Base-by-base conservation (phyloP, 176 grass and related monocot genomes). In the Sorghum bicolor region DNA sequence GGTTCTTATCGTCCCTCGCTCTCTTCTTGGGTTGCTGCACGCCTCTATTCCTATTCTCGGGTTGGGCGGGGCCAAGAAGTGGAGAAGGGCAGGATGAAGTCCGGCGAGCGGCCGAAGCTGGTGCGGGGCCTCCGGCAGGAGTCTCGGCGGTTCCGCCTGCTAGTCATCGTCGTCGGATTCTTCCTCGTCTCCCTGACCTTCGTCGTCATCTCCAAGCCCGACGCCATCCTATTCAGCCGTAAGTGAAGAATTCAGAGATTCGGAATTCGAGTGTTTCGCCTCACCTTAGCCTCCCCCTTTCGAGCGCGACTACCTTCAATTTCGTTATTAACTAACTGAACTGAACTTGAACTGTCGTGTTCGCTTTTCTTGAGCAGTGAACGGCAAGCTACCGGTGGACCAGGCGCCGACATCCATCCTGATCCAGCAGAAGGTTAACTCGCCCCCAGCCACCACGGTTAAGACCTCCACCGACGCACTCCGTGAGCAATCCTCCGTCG, bases 161-260 rank as follows among this genome's bases (percentile, higher is more conserved):
- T 92, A 1, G 89, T 87, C 47, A 11, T 93, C 76, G 89, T 95
- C 75, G 40, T 88, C 38, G 93, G 92, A 17, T 93, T 94, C 84
- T 92, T 98, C 39, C 72, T 95, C 64, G 87, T 98, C 67, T 87
- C 90, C 9, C 79, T 94, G 57, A 98, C 96, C 79, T 98, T 93
- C 87, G 72, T 95, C 52, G 57, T 98, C 72, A 60, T 95, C 45
- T 93, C 92, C 24, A 98, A 91, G 79, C 93, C 96, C 17, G 87
- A 97, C 0, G 76, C 89, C 38, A 88, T 95, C 78, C 82, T 91
- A 39, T 93, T 88, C 91, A 33, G 34, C 82, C 28, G 82, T 86
- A 45, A 90, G 83, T 77, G 2, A 12, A 50, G 1, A 39, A 52
- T 43, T 39, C 3, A 5, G 20, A 28, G 48, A 53, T 8, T 5